Evolutionary conservation across 495 filamentous ascomycete genomes (phyloP).

Genomic region (Clohesyomyces aquaticus): DNA sequence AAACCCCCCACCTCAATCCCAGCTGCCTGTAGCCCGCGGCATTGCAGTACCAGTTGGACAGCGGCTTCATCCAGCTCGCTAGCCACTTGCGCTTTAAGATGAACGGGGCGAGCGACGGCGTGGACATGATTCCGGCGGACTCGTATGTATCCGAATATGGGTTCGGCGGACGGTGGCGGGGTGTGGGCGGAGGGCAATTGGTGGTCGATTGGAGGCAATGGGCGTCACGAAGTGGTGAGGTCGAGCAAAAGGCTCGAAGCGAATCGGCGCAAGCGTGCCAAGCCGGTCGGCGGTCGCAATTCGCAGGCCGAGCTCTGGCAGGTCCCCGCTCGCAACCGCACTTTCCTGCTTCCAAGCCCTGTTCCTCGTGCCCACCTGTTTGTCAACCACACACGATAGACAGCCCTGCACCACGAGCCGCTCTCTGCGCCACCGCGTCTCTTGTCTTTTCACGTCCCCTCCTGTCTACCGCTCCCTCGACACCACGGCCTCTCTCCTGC

Average conservation of each 20-base stretch:
- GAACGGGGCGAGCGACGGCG: conserved; percentile 70
- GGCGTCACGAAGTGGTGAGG: conserved; percentile 24
- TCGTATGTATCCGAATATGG: too few relatives aligned
- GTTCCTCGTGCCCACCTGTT: not conserved
- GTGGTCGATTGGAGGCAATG: conserved; percentile 2
- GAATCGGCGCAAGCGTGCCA: conserved; percentile 27
- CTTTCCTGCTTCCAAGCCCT: not conserved
- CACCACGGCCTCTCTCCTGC: conserved; percentile 13
- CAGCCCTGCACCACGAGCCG: not conserved
- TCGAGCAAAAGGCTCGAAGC: conserved; percentile 23
- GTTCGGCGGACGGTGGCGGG: conserved; percentile 5
- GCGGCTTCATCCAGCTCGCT: conserved; percentile 70
- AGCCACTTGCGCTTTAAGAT: conserved; percentile 85
- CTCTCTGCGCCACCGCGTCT: not conserved
- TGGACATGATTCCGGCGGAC: conserved; percentile 63
- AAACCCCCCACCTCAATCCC: conserved; percentile 73
- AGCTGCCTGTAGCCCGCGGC: conserved; percentile 90
- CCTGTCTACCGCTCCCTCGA: not conserved
- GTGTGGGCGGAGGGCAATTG: conserved; percentile 20
- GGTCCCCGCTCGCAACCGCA: conserved; percentile 2
- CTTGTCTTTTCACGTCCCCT: not conserved
- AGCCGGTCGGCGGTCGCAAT: not conserved
- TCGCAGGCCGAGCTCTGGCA: not conserved
- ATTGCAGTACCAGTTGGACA: conserved; percentile 82
- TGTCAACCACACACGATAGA: not conserved